Percentiles rank a stretch among this genome's conserved stretches.
Evolutionary conservation across 306 rosid genomes (phyloP).

Genomic region (Cicer arietinum): DNA sequence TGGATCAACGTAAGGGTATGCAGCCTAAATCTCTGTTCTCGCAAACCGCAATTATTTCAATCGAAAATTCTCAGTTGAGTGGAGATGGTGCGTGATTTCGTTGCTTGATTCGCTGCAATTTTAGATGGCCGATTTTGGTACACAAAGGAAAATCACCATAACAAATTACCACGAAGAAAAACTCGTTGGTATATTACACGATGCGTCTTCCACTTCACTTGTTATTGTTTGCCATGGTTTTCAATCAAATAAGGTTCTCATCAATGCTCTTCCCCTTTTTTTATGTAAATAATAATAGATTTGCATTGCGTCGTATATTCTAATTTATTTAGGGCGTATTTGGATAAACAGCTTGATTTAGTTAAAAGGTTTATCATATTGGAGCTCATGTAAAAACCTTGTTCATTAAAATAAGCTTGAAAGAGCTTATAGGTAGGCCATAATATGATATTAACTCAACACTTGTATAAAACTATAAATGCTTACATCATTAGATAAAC

Average conservation of each 20-base stretch:
- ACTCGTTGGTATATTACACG: slow-evolving; percentile 81
- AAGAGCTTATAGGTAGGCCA: neutral
- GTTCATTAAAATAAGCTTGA: no score
- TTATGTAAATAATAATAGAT: neutral
- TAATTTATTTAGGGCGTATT: no score
- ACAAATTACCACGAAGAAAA: slow-evolving; percentile 69
- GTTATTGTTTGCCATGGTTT: slow-evolving; percentile 87
- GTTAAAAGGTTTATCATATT: no score
- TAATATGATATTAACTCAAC: neutral
- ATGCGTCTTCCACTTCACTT: slow-evolving; percentile 63
- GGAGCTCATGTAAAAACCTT: no score
- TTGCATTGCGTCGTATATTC: neutral
- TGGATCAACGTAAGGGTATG: no score
- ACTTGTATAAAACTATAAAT: no score
- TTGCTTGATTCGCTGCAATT: neutral
- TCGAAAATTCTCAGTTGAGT: slow-evolving; percentile 15
- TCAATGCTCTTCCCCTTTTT: slow-evolving; percentile 3
- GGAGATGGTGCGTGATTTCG: neutral
- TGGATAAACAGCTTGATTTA: no score
- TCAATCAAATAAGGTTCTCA: slow-evolving; percentile 77
- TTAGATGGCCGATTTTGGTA: slow-evolving; percentile 28
- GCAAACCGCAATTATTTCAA: neutral
- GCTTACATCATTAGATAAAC: no score
- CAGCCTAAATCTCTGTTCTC: no score
- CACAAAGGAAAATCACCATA: slow-evolving; percentile 53